Base-by-base conservation (phyloP, 1,139 yeast genomes). In the Yamadazyma triangularis region DNA sequence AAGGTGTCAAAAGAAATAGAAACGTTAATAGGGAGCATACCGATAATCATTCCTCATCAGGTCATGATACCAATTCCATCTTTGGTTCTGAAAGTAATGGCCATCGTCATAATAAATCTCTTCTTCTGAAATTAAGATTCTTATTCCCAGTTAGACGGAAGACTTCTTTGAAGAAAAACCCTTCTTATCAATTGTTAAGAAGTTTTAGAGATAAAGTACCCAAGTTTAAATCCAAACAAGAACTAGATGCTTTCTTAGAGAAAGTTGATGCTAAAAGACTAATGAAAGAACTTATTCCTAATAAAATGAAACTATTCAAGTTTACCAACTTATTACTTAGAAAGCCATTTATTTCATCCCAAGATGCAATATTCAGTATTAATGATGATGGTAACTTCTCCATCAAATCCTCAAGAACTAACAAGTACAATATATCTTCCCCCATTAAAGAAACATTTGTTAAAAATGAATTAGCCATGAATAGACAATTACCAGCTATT, bases 101-200 rank as follows among this genome's bases (percentile, higher is more conserved):
- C 10, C 12, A 24, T 9, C 28, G 12, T 10, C 11, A n/a, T 15
- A 10, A 10, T 18, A 23, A 18, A 7, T 7, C 20, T 7, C 8
- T 11, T 16, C 22, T n/a, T 20, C 31, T 11, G 21, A 36, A 25
- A 15, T 15, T 44, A 2, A 35, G 38, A 26, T 62, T 57, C 29
- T 34, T 50, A 8, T 66, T 65, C 37, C 70, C 71, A 3, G 68
- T 64, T 2, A 53, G 46, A 29, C 41, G 71, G 24, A 53, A 52
- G 26, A 55, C 55, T 4, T 64, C 72, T 1, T 53, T 64, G 30
- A 63, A 60, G 35, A 46, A 44, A 39, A 16, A 38, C 40, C 19
- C 45, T 13, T 21, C 58, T 42, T 40, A 40, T 39, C 36, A 33
- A 23, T 29, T 40, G 12, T 29, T 45, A 15, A 35, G 37, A 21